Conservation (phyloP, 352 stramenopile genomes). For the Phytophthora pistaciae region DNA sequence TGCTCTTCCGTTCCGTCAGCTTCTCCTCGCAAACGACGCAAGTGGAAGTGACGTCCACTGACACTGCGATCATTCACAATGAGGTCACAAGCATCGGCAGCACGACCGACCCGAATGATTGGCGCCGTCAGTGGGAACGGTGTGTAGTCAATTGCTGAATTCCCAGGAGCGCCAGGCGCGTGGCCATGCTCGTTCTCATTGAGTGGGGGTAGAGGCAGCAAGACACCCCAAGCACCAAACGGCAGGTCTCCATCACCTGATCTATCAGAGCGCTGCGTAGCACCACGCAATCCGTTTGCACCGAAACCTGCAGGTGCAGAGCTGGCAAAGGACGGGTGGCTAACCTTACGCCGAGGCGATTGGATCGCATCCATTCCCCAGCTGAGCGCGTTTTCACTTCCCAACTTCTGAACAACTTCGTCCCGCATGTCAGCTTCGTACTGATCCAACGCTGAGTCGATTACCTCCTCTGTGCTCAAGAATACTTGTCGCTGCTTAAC, state of each 20-base stretch:
- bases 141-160: slow-evolving; percentile 48
- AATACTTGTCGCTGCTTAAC: slow-evolving; percentile 80
- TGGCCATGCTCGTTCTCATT: slow-evolving; percentile 66
- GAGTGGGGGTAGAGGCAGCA: slow-evolving; percentile 76
- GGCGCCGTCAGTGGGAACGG: slow-evolving; percentile 78
- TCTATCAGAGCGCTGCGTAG: slow-evolving; percentile 16
- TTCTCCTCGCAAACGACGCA: slow-evolving; percentile 73
- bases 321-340: slow-evolving; percentile 26
- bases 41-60: slow-evolving; percentile 86
- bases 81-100: slow-evolving; percentile 87
- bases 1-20: slow-evolving; percentile 60
- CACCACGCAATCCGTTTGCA: slow-evolving; percentile 12
- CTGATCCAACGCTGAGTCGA: slow-evolving; percentile 77
- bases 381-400: slow-evolving; percentile 79
- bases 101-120: slow-evolving; percentile 81
- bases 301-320: slow-evolving; percentile 9
- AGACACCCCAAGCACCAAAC: slow-evolving; percentile 78
- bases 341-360: slow-evolving; percentile 67
- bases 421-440: slow-evolving; percentile 67
- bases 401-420: slow-evolving; percentile 75
- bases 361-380: slow-evolving; percentile 89
- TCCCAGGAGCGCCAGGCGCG: slow-evolving; percentile 8
- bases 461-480: slow-evolving; percentile 73
- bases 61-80: slow-evolving; percentile 91
- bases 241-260: slow-evolving; percentile 44